phyloP scores from a whole-genome alignment of 2,329 filamentous ascomycete genomes.

The Cercospora zeae-maydis region DNA sequence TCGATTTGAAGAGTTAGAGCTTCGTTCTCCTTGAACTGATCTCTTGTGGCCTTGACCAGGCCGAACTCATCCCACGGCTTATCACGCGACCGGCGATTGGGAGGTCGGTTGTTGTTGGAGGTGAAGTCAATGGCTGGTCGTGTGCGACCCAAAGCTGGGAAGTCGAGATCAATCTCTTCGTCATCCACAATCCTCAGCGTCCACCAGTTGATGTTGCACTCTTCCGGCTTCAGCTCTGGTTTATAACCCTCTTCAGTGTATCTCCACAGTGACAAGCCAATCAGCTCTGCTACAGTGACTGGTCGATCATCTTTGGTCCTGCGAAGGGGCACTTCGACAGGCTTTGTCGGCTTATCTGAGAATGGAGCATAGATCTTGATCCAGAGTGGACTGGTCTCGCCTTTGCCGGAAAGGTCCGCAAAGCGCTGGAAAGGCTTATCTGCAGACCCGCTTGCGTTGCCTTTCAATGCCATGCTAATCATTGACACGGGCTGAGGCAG shows the following conservation, averaged over 20 bases:
- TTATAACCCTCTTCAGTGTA: conserved; percentile 74
- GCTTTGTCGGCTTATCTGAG: conserved; percentile 60
- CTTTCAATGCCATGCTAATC: conserved; percentile 54
- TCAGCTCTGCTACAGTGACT: conserved; percentile 74
- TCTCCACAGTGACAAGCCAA: conserved; percentile 72
- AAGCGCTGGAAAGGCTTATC: conserved; percentile 73
- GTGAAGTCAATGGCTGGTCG: conserved; percentile 75
- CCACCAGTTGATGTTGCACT: conserved; percentile 77
- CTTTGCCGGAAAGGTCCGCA: conserved; percentile 71
- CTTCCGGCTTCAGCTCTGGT: conserved; percentile 61
- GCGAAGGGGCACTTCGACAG: conserved; percentile 68
- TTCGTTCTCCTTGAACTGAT: conserved; percentile 67
- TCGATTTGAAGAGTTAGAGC: conserved; percentile 33
- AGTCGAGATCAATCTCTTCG: conserved; percentile 81
- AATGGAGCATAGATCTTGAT: conserved; percentile 75
- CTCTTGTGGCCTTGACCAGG: conserved; percentile 66
- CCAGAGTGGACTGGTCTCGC: conserved; percentile 70
- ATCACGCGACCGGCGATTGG: conserved; percentile 63
- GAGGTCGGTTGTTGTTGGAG: conserved; percentile 68
- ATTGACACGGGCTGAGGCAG: conserved; percentile 69
- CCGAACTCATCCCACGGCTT: conserved; percentile 81
- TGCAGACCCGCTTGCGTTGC: conserved; percentile 45
- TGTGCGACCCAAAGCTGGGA: conserved; percentile 71
- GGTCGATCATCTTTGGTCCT: conserved; percentile 65
- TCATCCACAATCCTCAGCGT: conserved; percentile 79